Conservation (phyloP, 1,284 basidiomycete species). For the Ustilago sp. region DNA sequence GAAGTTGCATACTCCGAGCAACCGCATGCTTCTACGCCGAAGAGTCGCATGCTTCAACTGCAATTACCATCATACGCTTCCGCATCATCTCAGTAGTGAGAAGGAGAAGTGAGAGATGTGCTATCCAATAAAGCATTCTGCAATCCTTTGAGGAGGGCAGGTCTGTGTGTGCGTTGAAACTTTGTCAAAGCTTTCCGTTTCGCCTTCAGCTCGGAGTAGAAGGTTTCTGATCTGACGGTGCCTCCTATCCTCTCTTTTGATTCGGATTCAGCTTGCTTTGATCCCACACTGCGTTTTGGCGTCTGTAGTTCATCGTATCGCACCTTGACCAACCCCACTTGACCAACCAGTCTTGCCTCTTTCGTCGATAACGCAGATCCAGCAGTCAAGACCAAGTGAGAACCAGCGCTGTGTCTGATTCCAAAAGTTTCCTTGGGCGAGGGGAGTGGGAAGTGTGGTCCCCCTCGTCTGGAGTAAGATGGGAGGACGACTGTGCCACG, state of each 20-base stretch:
- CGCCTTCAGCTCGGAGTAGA: conserved; percentile 2
- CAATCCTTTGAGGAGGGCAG: neutral
- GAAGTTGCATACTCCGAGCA: no score
- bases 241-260: no score
- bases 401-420: neutral
- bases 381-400: neutral
- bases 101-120: neutral
- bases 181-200: neutral
- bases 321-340: neutral
- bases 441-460: conserved; percentile 24
- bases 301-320: neutral
- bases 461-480: conserved; percentile 17
- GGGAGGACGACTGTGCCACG: conserved; percentile 14
- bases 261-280: no score
- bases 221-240: neutral
- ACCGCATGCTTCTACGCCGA: no score
- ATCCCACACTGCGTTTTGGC: no score
- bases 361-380: neutral
- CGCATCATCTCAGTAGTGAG: neutral
- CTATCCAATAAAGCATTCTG: conserved; percentile 25
- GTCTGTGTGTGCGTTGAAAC: neutral
- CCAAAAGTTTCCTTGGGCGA: conserved; percentile 20
- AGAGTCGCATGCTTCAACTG: no score
- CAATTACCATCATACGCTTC: no score
- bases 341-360: neutral